Percentiles rank a stretch among this genome's conserved stretches.
Conservation (phyloP, 179 eudicot genomes). For the Carnegiea gigantea region DNA sequence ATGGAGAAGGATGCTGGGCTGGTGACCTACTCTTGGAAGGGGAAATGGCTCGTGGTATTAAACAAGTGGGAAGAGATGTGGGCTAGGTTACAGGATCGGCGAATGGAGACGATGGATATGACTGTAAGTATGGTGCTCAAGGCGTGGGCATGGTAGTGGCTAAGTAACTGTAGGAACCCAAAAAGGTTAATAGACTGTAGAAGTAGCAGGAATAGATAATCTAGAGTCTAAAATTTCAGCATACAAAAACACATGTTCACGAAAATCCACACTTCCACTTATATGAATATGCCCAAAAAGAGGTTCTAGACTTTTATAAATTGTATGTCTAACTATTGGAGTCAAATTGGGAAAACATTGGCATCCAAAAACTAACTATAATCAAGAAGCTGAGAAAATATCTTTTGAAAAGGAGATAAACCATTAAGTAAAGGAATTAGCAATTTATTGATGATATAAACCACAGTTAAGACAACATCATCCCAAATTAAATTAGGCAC, state of each 20-base stretch:
- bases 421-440: neutral
- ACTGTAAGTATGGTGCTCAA: too few relatives aligned
- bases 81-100: too few relatives aligned
- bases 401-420: neutral
- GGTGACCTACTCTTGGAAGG: too few relatives aligned
- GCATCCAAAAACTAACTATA: neutral
- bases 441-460: neutral
- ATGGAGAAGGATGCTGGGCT: too few relatives aligned
- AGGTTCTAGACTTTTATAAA: neutral
- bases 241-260: neutral
- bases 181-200: neutral
- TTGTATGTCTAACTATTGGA: too few relatives aligned
- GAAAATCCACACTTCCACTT: neutral
- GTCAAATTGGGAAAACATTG: neutral
- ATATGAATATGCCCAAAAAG: neutral
- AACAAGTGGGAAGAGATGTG: too few relatives aligned
- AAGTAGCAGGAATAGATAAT: neutral
- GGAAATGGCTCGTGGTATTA: too few relatives aligned
- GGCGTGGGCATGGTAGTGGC: too few relatives aligned
- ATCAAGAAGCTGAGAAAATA: neutral
- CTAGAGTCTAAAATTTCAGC: neutral
- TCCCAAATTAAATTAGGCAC: neutral
- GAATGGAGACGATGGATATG: too few relatives aligned
- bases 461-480: neutral
- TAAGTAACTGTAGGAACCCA: neutral